Evolutionary conservation across 352 stramenopile species (phyloP).

Genomic region (Globisporangium cylindrosporum): DNA sequence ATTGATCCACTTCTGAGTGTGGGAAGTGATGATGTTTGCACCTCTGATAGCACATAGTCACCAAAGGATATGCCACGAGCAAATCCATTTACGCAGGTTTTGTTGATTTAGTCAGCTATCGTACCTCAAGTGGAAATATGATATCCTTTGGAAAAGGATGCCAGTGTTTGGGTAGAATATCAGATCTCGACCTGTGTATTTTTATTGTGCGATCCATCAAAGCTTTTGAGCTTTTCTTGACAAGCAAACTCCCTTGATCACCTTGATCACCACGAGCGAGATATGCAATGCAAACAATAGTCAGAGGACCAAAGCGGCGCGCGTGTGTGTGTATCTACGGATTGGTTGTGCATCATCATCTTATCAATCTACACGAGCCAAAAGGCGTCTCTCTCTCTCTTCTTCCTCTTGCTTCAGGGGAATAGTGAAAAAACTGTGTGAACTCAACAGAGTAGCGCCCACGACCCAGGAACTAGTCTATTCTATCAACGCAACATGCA

Average conservation of each 20-base stretch:
- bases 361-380: slow-evolving; percentile 10
- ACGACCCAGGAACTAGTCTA: slow-evolving; percentile 86
- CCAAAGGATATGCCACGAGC: too few species aligned
- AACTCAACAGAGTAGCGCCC: slow-evolving; percentile 65
- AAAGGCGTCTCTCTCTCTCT: slow-evolving; percentile 3
- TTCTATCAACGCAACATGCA: slow-evolving; percentile 49
- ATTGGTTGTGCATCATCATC: slow-evolving; percentile 5
- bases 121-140: too few species aligned
- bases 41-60: too few species aligned
- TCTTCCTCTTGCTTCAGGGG: neutral
- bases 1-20: neutral
- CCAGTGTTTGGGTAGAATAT: too few species aligned
- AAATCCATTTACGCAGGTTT: too few species aligned
- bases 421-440: slow-evolving; percentile 14
- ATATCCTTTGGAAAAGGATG: too few species aligned
- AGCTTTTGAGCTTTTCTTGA: neutral
- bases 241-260: neutral
- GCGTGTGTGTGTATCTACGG: neutral
- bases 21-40: too few species aligned
- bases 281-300: neutral
- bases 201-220: too few species aligned
- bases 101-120: too few species aligned
- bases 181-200: too few species aligned
- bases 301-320: neutral
- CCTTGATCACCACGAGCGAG: too few species aligned